A percentile compares a stretch with the other conserved stretches of the same genome.
phyloP scores from a whole-genome alignment of 495 filamentous ascomycete genomes.

The Aspergillus homomorphus region DNA sequence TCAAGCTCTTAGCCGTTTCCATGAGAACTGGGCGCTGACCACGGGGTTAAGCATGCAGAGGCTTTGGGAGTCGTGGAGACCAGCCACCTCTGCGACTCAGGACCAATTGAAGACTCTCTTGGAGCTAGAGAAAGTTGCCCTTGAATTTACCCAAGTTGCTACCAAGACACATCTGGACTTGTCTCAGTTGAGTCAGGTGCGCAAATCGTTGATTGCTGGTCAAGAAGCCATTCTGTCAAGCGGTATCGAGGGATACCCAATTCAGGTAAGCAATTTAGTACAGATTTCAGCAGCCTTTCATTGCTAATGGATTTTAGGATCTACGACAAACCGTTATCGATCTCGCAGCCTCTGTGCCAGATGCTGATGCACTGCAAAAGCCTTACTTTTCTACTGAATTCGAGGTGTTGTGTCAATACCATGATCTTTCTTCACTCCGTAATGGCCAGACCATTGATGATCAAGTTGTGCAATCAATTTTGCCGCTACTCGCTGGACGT shows the following conservation, averaged over 20 bases:
- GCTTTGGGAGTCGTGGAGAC: slow-evolving; percentile 73
- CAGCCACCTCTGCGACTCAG: slow-evolving; percentile 55
- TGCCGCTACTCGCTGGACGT: slow-evolving; percentile 43
- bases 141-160: slow-evolving; percentile 64
- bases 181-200: slow-evolving; percentile 37
- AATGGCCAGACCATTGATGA: slow-evolving; percentile 14
- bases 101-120: slow-evolving; percentile 48
- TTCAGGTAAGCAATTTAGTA: slow-evolving; percentile 24
- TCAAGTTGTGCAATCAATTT: slow-evolving; percentile 27
- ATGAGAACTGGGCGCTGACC: slow-evolving; percentile 54
- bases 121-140: slow-evolving; percentile 65
- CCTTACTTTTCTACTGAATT: slow-evolving; percentile 60
- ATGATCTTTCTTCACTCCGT: slow-evolving; percentile 37
- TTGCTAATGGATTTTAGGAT: slow-evolving; percentile 27
- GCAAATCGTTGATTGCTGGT: slow-evolving; percentile 43
- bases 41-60: slow-evolving; percentile 82
- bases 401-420: slow-evolving; percentile 63
- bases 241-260: slow-evolving; percentile 35
- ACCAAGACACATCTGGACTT: slow-evolving; percentile 43
- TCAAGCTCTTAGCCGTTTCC: slow-evolving; percentile 44
- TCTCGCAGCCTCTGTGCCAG: slow-evolving; percentile 45
- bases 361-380: slow-evolving; percentile 35
- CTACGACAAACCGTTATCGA: slow-evolving; percentile 56
- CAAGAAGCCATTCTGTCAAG: slow-evolving; percentile 40
- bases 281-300: neutral